phyloP scores from a whole-genome alignment of 2,329 filamentous ascomycete species.

The Pestalotiopsis sp. region DNA sequence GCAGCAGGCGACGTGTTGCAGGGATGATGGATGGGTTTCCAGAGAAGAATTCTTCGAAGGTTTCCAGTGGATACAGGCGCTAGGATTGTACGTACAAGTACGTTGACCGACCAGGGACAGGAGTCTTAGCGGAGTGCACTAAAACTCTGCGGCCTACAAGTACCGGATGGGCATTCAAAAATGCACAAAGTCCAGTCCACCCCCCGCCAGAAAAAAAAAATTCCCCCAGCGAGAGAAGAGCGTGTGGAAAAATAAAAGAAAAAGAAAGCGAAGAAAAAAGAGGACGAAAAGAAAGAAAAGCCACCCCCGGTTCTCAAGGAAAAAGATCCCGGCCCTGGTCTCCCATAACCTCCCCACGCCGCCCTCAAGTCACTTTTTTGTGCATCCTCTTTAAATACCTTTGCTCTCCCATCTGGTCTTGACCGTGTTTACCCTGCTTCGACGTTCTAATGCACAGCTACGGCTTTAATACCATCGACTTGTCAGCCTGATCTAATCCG shows the following conservation, averaged over 20 bases:
- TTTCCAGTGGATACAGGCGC: conserved; percentile 2
- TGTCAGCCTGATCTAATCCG: neutral
- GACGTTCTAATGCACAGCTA: neutral
- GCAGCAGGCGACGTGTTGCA: neutral
- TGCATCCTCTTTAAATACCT: neutral
- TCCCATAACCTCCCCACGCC: neutral
- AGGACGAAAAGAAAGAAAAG: neutral
- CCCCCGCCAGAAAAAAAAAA: neutral
- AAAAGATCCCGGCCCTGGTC: neutral
- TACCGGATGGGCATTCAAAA: neutral
- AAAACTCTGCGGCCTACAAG: neutral
- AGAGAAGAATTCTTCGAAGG: conserved; percentile 8
- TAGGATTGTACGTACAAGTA: neutral
- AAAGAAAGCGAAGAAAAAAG: neutral
- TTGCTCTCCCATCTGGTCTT: neutral
- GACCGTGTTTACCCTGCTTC: neutral
- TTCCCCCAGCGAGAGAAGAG: neutral
- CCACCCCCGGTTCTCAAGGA: neutral
- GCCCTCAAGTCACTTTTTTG: neutral
- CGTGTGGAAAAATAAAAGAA: neutral
- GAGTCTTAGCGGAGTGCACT: neutral
- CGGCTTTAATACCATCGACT: neutral
- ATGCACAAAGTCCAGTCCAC: neutral
- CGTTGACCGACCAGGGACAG: conserved; percentile 7
- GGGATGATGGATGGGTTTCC: neutral